Conservation (phyloP, 1,139 yeast genomes). For the Williopsis jadinii region DNA sequence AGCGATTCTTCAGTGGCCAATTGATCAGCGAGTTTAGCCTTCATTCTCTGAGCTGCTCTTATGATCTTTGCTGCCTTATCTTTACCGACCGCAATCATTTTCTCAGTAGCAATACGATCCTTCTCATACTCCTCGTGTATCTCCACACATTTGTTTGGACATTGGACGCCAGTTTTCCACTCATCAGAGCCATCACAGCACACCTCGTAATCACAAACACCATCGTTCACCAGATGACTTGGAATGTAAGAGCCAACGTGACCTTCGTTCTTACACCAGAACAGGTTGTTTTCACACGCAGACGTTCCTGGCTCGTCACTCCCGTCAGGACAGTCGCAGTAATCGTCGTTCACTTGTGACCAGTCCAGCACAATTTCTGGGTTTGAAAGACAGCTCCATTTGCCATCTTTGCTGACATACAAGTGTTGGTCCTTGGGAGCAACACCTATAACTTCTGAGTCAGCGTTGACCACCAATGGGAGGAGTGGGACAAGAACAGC, state of each 20-base stretch:
- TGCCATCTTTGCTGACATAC: conserved; percentile 38
- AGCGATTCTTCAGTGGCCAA: conserved; percentile 13
- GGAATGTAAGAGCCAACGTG: conserved; percentile 52
- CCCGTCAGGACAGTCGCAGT: conserved; percentile 97
- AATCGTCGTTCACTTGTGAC: conserved; percentile 74
- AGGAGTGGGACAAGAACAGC: background rate
- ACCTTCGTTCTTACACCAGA: conserved; percentile 77
- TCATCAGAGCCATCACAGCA: conserved; percentile 99
- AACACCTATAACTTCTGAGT: conserved; percentile 8
- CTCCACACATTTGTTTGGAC: conserved; percentile 55
- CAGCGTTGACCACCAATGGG: background rate
- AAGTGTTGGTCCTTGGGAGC: conserved; percentile 28
- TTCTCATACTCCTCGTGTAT: conserved; percentile 32
- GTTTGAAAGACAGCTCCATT: conserved; percentile 66
- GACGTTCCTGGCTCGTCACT: conserved; percentile 95
- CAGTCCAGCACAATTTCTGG: conserved; percentile 54
- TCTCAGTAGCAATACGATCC: conserved; percentile 22
- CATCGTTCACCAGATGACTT: conserved; percentile 70
- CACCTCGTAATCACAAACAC: conserved; percentile 79
- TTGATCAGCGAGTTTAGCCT: conserved; percentile 20
- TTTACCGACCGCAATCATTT: conserved; percentile 13
- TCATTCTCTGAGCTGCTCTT: conserved; percentile 22
- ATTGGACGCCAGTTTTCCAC: conserved; percentile 33
- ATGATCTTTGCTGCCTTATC: conserved; percentile 21
- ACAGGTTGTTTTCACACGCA: conserved; percentile 59